Conservation (phyloP, 768 basidiomycete species). For the Termitomyces sp. region DNA sequence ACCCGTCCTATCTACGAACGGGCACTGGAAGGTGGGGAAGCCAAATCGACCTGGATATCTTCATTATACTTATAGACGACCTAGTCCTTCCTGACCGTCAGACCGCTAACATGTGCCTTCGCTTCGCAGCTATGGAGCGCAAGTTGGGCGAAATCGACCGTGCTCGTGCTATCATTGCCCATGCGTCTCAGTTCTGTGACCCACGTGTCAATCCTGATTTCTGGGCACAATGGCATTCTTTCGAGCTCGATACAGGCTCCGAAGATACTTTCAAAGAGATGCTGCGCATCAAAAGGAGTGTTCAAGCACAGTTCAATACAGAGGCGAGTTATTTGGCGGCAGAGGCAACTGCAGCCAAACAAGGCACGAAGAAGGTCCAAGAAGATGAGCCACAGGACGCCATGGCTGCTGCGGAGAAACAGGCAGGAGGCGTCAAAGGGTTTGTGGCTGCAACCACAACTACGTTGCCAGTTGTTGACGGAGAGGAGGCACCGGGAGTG, state of each 20-base stretch:
- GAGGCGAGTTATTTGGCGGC: constrained; percentile 92
- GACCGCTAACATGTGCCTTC: constrained; percentile 96
- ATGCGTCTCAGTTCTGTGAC: constrained; percentile 98
- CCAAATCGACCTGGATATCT: neutral
- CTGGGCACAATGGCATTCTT: constrained; percentile 96
- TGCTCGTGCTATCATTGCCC: constrained; percentile 93
- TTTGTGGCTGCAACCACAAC: constrained; percentile 76
- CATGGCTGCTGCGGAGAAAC: constrained; percentile 82
- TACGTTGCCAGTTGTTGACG: constrained; percentile 29
- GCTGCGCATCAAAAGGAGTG: constrained; percentile 94
- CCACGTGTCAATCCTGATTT: constrained; percentile 87
- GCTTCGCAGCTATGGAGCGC: constrained; percentile 92
- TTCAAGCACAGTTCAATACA: constrained; percentile 98
- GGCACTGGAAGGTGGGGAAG: constrained; percentile 64
- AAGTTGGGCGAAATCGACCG: constrained; percentile 99
- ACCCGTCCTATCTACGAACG: constrained; percentile 95
- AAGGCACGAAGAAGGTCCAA: constrained; percentile 43
- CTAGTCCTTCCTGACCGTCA: constrained; percentile 82
- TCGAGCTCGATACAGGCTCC: constrained; percentile 97
- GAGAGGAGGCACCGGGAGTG: constrained; percentile 24
- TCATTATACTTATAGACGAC: neutral
- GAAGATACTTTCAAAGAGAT: constrained; percentile 98
- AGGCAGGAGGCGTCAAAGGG: constrained; percentile 49
- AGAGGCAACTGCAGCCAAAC: constrained; percentile 71
- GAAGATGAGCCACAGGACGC: constrained; percentile 57